Conservation (phyloP, 768 basidiomycete species). For the Pleurotus tuoliensis region DNA sequence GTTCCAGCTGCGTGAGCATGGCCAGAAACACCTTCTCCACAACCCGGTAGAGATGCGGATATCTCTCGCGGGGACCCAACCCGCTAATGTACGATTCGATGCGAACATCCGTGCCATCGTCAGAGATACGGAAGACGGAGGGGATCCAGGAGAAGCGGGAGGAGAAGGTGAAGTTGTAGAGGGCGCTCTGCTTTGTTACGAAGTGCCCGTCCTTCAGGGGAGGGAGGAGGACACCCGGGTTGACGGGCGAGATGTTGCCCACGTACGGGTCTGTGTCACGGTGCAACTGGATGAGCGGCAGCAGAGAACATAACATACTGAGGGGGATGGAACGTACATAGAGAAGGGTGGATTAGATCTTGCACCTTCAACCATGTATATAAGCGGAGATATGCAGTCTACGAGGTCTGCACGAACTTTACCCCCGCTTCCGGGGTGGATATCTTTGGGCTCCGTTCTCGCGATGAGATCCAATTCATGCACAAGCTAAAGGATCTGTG, state of each 20-base stretch:
- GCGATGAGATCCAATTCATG: slow-evolving; percentile 11
- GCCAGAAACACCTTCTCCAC: slow-evolving; percentile 14
- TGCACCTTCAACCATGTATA: slow-evolving; percentile 8
- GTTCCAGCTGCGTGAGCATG: slow-evolving; percentile 10
- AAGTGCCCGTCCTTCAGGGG: neutral
- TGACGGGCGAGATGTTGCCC: neutral
- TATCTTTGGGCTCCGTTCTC: slow-evolving; percentile 11
- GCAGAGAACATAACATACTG: too few species aligned
- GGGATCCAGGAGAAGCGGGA: slow-evolving; percentile 15
- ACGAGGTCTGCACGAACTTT: slow-evolving; percentile 4
- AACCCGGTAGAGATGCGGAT: slow-evolving; percentile 10
- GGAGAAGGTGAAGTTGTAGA: neutral
- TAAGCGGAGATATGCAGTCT: too few species aligned
- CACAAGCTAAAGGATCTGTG: slow-evolving; percentile 5
- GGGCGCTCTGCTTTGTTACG: neutral
- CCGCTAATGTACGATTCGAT: slow-evolving; percentile 15
- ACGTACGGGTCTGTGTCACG: slow-evolving; percentile 9
- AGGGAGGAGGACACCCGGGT: neutral
- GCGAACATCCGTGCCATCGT: slow-evolving; percentile 11
- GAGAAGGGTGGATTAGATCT: slow-evolving; percentile 15
- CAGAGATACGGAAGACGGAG: slow-evolving; percentile 10
- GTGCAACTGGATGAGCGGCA: neutral
- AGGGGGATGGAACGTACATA: slow-evolving; percentile 4
- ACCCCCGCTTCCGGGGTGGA: slow-evolving; percentile 13
- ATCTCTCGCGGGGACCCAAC: slow-evolving; percentile 11